Conservation (phyloP, 2,329 filamentous ascomycete species). For the Neofusicoccum cordaticola region DNA sequence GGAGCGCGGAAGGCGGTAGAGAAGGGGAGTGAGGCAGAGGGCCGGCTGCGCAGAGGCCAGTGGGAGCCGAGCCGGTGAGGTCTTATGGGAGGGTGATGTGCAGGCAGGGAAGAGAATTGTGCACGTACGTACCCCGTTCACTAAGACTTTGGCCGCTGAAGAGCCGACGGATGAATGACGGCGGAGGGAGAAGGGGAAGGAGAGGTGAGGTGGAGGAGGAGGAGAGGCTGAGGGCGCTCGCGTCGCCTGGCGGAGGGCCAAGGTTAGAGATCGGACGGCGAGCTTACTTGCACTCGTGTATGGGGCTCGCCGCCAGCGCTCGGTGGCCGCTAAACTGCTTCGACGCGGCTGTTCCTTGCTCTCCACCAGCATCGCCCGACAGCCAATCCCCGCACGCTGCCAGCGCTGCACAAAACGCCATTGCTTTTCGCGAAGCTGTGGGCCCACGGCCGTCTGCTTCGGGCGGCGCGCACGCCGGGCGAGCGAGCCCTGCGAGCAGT, state of each 20-base stretch:
- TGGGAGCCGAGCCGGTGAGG: slow-evolving; percentile 5
- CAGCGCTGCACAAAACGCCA: slow-evolving; percentile 15
- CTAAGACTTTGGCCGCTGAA: slow-evolving; percentile 18
- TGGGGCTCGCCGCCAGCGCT: slow-evolving; percentile 16
- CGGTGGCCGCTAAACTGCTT: slow-evolving; percentile 18
- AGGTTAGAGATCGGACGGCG: slow-evolving; percentile 17
- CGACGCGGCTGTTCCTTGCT: slow-evolving; percentile 18
- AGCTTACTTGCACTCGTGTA: slow-evolving; percentile 21
- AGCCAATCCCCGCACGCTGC: slow-evolving; percentile 20
- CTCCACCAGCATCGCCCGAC: slow-evolving; percentile 16
- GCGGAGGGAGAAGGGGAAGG: slow-evolving; percentile 15
- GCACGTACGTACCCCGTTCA: slow-evolving; percentile 18
- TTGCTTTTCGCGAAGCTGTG: slow-evolving; percentile 14
- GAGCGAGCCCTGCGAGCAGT: neutral
- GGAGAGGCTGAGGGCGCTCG: slow-evolving; percentile 25
- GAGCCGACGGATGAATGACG: slow-evolving; percentile 21
- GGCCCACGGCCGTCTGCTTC: slow-evolving; percentile 8
- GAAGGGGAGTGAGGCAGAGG: slow-evolving; percentile 8
- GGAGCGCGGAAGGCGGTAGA: neutral
- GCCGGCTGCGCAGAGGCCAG: slow-evolving; percentile 12
- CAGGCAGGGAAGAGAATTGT: slow-evolving; percentile 17
- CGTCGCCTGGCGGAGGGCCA: slow-evolving; percentile 12
- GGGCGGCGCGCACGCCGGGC: slow-evolving; percentile 7
- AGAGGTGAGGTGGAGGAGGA: slow-evolving; percentile 24
- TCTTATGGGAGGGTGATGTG: slow-evolving; percentile 18